These are phyloP conservation scores for Lasiosphaeriaceae sp. DNA, from an alignment of 495 filamentous ascomycete genomes.

Conservation along the genomic window DNA sequence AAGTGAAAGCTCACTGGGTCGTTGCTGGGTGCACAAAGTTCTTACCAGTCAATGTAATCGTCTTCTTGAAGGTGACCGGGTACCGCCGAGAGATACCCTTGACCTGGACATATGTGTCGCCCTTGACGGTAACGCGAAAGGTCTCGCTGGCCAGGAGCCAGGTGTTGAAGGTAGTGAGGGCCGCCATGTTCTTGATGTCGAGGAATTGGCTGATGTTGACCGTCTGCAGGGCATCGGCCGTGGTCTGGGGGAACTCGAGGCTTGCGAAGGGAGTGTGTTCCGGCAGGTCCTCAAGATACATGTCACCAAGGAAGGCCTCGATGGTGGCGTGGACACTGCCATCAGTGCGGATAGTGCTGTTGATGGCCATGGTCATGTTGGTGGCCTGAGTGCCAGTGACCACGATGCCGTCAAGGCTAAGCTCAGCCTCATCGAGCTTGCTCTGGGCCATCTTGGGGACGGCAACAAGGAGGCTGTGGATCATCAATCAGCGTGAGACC, in stretches of 20 bases:
- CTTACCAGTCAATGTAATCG: slow-evolving; percentile 33
- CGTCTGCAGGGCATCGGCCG: slow-evolving; percentile 48
- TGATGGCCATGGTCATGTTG: slow-evolving; percentile 53
- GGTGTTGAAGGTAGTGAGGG: slow-evolving; percentile 58
- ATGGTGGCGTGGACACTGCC: slow-evolving; percentile 50
- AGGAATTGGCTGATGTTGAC: slow-evolving; percentile 58
- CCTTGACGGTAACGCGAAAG: slow-evolving; percentile 35
- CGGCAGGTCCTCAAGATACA: slow-evolving; percentile 53
- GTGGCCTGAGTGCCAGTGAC: slow-evolving; percentile 57
- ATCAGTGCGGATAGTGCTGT: slow-evolving; percentile 48
- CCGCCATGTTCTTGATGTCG: slow-evolving; percentile 49
- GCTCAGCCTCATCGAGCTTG: slow-evolving; percentile 60
- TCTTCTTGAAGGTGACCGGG: slow-evolving; percentile 42
- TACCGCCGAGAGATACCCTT: slow-evolving; percentile 34
- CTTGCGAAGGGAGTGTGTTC: slow-evolving; percentile 54
- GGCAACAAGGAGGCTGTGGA: slow-evolving; percentile 63
- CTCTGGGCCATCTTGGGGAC: slow-evolving; percentile 69
- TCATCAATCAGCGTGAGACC: slow-evolving; percentile 1
- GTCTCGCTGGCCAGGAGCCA: slow-evolving; percentile 44
- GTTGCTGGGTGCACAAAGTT: not conserved
- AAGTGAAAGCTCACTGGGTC: not conserved
- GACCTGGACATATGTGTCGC: slow-evolving; percentile 37
- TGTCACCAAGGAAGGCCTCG: slow-evolving; percentile 35
- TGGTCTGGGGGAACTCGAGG: slow-evolving; percentile 49
- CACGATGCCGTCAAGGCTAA: slow-evolving; percentile 55